A percentile compares a stretch with the other conserved stretches of the same genome.
Evolutionary conservation across 768 basidiomycete species (phyloP).

Genomic region (Suillus spraguei): DNA sequence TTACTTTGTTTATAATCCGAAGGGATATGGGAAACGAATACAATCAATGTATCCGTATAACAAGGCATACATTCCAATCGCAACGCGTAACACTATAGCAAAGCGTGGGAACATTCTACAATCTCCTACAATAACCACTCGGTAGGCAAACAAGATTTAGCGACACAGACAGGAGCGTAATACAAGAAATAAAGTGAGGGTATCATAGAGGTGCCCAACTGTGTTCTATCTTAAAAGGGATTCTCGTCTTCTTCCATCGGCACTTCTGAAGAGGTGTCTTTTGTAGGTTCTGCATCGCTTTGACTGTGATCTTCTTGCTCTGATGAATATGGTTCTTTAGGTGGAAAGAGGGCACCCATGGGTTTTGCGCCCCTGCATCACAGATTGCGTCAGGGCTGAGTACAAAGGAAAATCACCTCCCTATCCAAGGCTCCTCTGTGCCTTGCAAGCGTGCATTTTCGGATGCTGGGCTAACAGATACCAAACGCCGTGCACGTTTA

Average conservation of each 20-base stretch:
- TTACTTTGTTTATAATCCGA: background rate
- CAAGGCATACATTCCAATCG: constrained; percentile 8
- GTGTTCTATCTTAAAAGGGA: constrained; percentile 53
- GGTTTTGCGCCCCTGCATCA: constrained; percentile 59
- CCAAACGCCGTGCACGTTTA: too few relatives aligned
- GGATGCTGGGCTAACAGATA: too few relatives aligned
- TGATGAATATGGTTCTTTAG: constrained; percentile 34
- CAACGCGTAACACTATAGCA: constrained; percentile 13
- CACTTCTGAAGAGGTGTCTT: constrained; percentile 27
- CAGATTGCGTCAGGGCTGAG: constrained; percentile 8
- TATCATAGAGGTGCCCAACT: constrained; percentile 22
- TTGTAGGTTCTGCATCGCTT: constrained; percentile 42
- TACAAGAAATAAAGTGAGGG: constrained; percentile 26
- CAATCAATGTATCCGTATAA: constrained; percentile 7
- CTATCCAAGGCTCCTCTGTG: too few relatives aligned
- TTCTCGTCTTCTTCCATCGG: constrained; percentile 64
- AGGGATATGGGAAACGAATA: constrained; percentile 1
- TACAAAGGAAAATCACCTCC: too few relatives aligned
- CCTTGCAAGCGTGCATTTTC: too few relatives aligned
- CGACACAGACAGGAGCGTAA: constrained; percentile 29
- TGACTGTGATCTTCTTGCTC: constrained; percentile 37
- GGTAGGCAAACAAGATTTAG: constrained; percentile 25
- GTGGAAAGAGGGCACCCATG: constrained; percentile 58
- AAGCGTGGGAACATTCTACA: constrained; percentile 31
- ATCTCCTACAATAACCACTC: constrained; percentile 11